Percentiles rank a stretch among this genome's conserved stretches.
phyloP scores from a whole-genome alignment of 345 rosid species.

The Gossypium sturtianum region DNA sequence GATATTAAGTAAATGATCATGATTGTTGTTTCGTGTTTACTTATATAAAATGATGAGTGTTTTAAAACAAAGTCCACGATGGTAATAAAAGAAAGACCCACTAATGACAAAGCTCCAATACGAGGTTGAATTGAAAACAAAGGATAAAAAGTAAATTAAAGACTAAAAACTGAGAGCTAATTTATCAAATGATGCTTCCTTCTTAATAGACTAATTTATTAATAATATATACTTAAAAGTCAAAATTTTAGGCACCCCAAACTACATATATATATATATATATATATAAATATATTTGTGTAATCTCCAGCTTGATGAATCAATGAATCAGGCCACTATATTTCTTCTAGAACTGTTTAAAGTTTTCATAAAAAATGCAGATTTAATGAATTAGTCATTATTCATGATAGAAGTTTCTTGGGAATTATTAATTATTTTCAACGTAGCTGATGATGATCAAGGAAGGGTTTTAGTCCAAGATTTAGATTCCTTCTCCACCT shows the following conservation, averaged over 20 bases:
- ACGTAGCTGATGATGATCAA: background rate
- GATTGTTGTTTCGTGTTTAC: too few species aligned
- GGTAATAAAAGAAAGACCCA: constrained; percentile 16
- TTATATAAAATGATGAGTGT: too few species aligned
- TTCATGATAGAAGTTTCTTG: background rate
- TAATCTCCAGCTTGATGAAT: background rate
- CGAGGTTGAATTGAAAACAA: background rate
- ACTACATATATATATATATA: background rate
- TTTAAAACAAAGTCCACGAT: too few species aligned
- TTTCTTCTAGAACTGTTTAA: background rate
- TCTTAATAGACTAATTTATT: background rate
- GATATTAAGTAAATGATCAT: too few species aligned
- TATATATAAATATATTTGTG: background rate
- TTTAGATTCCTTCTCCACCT: background rate
- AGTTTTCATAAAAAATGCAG: background rate
- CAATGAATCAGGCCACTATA: background rate
- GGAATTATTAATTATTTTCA: background rate
- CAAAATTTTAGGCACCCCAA: constrained; percentile 5
- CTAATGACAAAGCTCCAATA: background rate
- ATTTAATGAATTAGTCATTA: background rate
- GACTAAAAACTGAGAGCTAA: background rate
- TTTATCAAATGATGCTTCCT: background rate
- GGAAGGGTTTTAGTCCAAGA: background rate
- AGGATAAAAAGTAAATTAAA: background rate
- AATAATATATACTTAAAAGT: background rate